A percentile compares a stretch with the other conserved stretches of the same genome.
Evolutionary conservation across 805 yeast genomes (phyloP).

Genomic region (Barnettozyma botsteinii): DNA sequence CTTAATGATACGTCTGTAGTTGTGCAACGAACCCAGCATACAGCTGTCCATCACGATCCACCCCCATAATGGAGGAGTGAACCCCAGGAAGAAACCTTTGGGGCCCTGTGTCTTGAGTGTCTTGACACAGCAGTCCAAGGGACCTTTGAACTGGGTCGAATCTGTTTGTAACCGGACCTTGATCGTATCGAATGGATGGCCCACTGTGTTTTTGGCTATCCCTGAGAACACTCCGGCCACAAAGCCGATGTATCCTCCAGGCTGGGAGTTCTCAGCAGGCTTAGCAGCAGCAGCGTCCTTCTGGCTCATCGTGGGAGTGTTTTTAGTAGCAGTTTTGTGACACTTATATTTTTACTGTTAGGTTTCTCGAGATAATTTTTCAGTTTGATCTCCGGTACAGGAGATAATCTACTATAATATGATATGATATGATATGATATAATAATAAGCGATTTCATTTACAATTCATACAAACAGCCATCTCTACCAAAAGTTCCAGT

Average conservation of each 20-base stretch:
- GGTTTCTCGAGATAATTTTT: too few species aligned
- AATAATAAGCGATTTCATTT: constrained; percentile 4
- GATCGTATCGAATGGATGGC: constrained; percentile 90
- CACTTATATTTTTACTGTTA: too few species aligned
- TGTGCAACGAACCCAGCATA: constrained; percentile 81
- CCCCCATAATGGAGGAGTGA: constrained; percentile 88
- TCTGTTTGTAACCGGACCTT: constrained; percentile 81
- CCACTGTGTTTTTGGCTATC: constrained; percentile 79
- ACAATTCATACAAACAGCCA: constrained; percentile 67
- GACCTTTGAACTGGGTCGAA: constrained; percentile 70
- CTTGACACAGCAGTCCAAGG: constrained; percentile 70
- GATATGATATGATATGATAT: too few species aligned
- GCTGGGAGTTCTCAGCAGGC: constrained; percentile 3
- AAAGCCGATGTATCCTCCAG: constrained; percentile 53
- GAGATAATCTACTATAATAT: neutral
- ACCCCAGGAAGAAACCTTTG: constrained; percentile 79
- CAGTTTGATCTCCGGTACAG: neutral
- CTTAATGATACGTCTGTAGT: constrained; percentile 63
- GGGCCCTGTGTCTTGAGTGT: constrained; percentile 73
- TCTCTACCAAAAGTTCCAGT: constrained; percentile 61
- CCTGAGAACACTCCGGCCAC: constrained; percentile 89
- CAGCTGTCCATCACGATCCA: constrained; percentile 94
- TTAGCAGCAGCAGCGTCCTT: neutral
- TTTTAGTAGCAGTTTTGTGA: too few species aligned
- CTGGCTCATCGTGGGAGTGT: neutral